Conservation (phyloP, 2,329 filamentous ascomycete genomes). For the Fonsecaea monophora region DNA sequence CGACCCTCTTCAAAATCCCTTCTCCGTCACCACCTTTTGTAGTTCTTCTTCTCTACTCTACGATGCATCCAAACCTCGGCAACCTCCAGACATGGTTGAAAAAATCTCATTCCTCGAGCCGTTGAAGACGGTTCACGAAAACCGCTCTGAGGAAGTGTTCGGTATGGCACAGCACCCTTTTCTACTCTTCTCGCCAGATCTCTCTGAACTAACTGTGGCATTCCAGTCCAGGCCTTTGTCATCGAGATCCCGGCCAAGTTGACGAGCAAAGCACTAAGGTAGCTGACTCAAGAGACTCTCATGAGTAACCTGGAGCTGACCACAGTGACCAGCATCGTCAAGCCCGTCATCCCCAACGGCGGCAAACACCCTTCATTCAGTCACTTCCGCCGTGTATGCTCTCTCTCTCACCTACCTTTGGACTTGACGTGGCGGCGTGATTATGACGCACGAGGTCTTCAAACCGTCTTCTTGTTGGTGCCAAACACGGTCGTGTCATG, state of each 20-base stretch:
- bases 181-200: neutral
- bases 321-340: conserved; percentile 36
- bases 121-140: conserved; percentile 54
- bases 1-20: neutral
- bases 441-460: conserved; percentile 36
- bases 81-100: conserved; percentile 31
- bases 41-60: conserved; percentile 12
- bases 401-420: conserved; percentile 35
- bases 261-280: conserved; percentile 55
- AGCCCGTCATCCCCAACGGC: conserved; percentile 49
- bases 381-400: conserved; percentile 40
- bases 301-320: conserved; percentile 7
- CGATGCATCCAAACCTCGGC: conserved; percentile 28
- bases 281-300: conserved; percentile 26
- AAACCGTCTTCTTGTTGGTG: conserved; percentile 52
- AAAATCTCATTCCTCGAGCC: conserved; percentile 43
- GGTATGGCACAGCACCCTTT: conserved; percentile 42
- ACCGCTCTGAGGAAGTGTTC: conserved; percentile 49
- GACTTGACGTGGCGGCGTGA: conserved; percentile 41
- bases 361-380: conserved; percentile 46
- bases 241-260: conserved; percentile 54
- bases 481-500: conserved; percentile 48
- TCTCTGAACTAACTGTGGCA: conserved; percentile 30
- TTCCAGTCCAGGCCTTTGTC: conserved; percentile 51
- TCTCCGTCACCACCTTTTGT: neutral